Evolutionary conservation across 1,139 yeast species (phyloP), one percentile per base, ranked within the genome.

Genomic region (Yamadazyma aaseri): DNA sequence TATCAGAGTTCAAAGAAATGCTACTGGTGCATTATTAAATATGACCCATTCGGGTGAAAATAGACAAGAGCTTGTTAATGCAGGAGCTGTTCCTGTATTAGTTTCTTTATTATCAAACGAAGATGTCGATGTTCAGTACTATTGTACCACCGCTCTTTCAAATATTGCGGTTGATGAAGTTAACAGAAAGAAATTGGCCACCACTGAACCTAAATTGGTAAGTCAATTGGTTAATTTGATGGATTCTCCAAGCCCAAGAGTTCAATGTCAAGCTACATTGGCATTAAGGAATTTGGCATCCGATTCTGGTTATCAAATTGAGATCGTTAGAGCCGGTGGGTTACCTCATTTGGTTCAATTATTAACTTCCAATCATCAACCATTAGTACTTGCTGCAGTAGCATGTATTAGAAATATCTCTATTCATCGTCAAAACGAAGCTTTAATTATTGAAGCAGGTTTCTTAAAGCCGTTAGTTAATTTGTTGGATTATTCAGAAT

Each of bases 21-120:
- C 98, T 25, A 92, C 99, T 5, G 99, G 99, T 31, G 98, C 98
- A 0, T 70, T 92, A 53, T 73, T 92, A 47, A 92, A 92, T 63
- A 92, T 92, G 99, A 92, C 99, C 28, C 99, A 92, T 58, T 86
- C 96, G 14, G 89, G 86, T 46, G 98, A 90, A 64, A 92, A 94
- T 62, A 81, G 99, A 63, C 94, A 86, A 59, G 97, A 94, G 60
- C 72, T 92, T 46, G 98, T 92, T 32, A 89, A 86, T 58, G 97
- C 98, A 2, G 98, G 97, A 28, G 97, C 98, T 6, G 96, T 92
- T 5, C 98, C 98, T 1, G 96, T 92, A 6, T 71, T 92, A 39
- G 97, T 92, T 8, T 81, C 95, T n/a, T 69, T 94, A 41, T 70
- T 92, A 44, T 77, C 94, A 1, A 84, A 90, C 34, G 77, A 82